A percentile compares a stretch with the other conserved stretches of the same genome.
Conservation (phyloP, 2,329 filamentous ascomycete genomes). For the Aspergillus awamori region DNA sequence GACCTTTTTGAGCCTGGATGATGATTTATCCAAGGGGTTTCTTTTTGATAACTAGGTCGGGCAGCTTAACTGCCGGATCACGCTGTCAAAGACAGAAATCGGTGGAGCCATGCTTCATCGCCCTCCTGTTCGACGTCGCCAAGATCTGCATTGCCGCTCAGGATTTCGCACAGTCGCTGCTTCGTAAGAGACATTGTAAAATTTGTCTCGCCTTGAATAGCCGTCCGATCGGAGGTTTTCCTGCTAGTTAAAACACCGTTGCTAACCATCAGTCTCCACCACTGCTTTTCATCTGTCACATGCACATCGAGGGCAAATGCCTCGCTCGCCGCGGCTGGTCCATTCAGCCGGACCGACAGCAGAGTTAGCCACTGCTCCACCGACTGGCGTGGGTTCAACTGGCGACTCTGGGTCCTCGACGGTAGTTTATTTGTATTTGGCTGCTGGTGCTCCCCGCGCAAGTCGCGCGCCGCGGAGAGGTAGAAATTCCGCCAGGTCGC, state of each 20-base stretch:
- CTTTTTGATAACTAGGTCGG: not conserved
- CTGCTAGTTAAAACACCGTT: slow-evolving; percentile 26
- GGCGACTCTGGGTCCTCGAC: slow-evolving; percentile 7
- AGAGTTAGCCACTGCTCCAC: slow-evolving; percentile 25
- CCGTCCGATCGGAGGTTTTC: not conserved
- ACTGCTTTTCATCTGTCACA: slow-evolving; percentile 16
- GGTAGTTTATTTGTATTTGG: not conserved
- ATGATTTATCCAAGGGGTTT: not conserved
- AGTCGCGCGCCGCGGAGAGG: slow-evolving; percentile 36
- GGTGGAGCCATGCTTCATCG: not conserved
- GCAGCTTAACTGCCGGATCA: not conserved
- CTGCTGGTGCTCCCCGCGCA: slow-evolving; percentile 14
- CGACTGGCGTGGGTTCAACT: slow-evolving; percentile 11
- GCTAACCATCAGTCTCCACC: slow-evolving; percentile 25
- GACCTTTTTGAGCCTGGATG: not conserved
- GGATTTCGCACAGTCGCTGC: not conserved
- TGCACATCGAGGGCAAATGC: slow-evolving; percentile 21
- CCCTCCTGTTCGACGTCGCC: not conserved
- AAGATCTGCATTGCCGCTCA: not conserved
- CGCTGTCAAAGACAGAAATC: not conserved
- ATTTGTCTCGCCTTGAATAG: not conserved
- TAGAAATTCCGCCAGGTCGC: slow-evolving; percentile 49
- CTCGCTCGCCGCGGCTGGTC: slow-evolving; percentile 12
- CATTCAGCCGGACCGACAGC: slow-evolving; percentile 25
- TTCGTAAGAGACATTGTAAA: not conserved